Base-by-base conservation (phyloP, 2,329 filamentous ascomycete species). In the Phialocephala sp. region DNA sequence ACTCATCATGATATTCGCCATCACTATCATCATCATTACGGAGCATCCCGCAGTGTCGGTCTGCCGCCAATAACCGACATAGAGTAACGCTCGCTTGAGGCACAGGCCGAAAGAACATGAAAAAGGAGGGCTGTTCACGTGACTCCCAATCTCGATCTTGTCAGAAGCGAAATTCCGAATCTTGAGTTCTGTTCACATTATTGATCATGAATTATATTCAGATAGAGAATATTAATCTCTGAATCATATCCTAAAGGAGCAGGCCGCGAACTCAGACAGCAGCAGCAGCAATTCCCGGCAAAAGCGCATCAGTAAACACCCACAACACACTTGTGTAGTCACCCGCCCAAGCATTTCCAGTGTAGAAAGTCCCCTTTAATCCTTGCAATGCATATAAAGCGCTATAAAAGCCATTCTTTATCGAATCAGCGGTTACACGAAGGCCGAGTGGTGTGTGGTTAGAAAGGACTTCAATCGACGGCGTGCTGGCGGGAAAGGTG, bases 321-420 rank as follows among this genome's bases (percentile, higher is more conserved):
- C 64, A 66, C 6, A 68, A 52, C 41, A 66, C 39, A 24, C 20
- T 35, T 1, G 64, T 64, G 52, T 68, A 50, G 47, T 66, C 56
- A 4, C 14, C n/a, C 14, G 37, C 41, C 45, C 45, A 81, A 5
- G 79, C 76, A 12, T 75, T 74, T 1, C 81, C 80, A 0, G 80
- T 82, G 66, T 77, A 82, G 71, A 74, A 83, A 0, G 81, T 83
- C n/a, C 76, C 79, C 15, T 74, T 71, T 18, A 73, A 67, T 0
- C 80, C 81, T 70, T 83, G 81, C 37, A 83, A 71, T 3, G 71
- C 76, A 65, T 79, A 76, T 62, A 80, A 70, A 50, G 76, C 69
- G 43, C 74, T 70, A 58, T 82, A 78, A 52, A 81, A 81, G 0
- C 81, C 80, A 9, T 64, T 66, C 20, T 65, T 69, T 59, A 82